A percentile compares a stretch with the other conserved stretches of the same genome.
Evolutionary conservation across 1,284 basidiomycete genomes (phyloP).

Genomic region (Erythrobasidium hasegawianum): DNA sequence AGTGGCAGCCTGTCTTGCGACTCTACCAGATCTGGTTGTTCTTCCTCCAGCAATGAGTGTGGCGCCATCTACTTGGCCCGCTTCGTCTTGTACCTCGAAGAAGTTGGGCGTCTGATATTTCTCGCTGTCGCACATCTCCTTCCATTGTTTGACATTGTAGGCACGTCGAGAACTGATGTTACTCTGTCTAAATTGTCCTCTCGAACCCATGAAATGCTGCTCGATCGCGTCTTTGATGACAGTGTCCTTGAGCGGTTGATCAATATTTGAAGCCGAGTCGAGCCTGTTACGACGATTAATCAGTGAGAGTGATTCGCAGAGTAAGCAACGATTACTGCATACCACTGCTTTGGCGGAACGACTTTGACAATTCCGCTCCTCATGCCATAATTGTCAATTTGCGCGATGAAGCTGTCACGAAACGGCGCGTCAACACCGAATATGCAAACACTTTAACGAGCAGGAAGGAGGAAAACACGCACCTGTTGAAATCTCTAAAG

Average conservation of each 20-base stretch:
- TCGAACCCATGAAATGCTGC: constrained; percentile 80
- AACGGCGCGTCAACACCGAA: neutral
- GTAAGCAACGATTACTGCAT: constrained; percentile 46
- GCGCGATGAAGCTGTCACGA: constrained; percentile 68
- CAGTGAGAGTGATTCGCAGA: neutral
- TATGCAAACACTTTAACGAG: constrained; percentile 51
- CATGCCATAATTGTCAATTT: constrained; percentile 79
- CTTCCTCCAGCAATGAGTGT: neutral
- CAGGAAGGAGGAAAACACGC: constrained; percentile 11
- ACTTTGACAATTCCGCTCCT: constrained; percentile 88
- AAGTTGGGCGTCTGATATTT: constrained; percentile 41
- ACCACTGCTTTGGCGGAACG: constrained; percentile 90
- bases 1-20: constrained; percentile 55
- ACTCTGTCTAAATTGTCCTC: constrained; percentile 81
- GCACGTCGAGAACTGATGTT: constrained; percentile 82
- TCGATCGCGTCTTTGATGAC: constrained; percentile 80
- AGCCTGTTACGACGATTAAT: constrained; percentile 56
- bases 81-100: constrained; percentile 15
- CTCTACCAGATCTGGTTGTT: constrained; percentile 14
- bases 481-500: constrained; percentile 59
- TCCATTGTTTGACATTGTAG: constrained; percentile 46
- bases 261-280: constrained; percentile 64
- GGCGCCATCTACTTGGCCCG: neutral
- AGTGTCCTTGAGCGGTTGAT: constrained; percentile 62
- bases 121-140: constrained; percentile 35